Evolutionary conservation across 176 grass and related monocot genomes (phyloP), one percentile per base, ranked within the genome.

Genomic region (Stipa capillata): DNA sequence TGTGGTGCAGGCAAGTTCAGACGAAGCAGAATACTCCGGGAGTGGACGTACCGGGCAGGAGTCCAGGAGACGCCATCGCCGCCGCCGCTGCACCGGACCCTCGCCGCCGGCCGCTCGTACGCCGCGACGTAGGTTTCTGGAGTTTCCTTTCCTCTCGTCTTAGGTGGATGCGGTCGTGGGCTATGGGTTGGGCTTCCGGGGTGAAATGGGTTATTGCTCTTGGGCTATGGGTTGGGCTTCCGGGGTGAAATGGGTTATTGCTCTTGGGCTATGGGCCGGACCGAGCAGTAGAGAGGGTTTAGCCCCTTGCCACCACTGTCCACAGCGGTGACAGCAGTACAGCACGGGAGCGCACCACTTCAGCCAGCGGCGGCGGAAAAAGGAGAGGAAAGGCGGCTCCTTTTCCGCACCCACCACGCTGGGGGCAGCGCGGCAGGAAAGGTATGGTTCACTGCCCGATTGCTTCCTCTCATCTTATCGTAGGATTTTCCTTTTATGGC

Each of bases 341-440:
- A n/a, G n/a, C n/a, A n/a, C n/a, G 33, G 43, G 20, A 31, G 14
- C n/a, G 48, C 72, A 4, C 44, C 33, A 24, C 34, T 55, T 25
- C 72, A 11, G 24, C 56, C n/a, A 65, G 76, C 37, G 81, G 81
- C 47, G 72, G 65, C 25, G 64, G 33, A 20, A n/a, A 85, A 79
- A 72, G 33, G 61, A 48, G 33, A 41, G 41, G 20, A 54, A 81
- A 80, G 61, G 76, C 71, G 70, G 53, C 62, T 50, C 51, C 87
- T 81, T 81, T 55, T 74, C 27, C 49, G 42, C 55, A 53, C 65
- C 45, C 37, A 64, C 36, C 21, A 6, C 33, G 35, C 50, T 33
- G 85, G 33, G 62, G 11, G 51, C 62, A 68, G 23, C n/a, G 43
- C 54, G 44, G 43, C 18, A 65, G 55, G 78, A 69, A 76, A 87